These are phyloP conservation scores for Erysiphe pulchra DNA, from an alignment of 2,329 filamentous ascomycete genomes.

Conservation along the genomic window DNA sequence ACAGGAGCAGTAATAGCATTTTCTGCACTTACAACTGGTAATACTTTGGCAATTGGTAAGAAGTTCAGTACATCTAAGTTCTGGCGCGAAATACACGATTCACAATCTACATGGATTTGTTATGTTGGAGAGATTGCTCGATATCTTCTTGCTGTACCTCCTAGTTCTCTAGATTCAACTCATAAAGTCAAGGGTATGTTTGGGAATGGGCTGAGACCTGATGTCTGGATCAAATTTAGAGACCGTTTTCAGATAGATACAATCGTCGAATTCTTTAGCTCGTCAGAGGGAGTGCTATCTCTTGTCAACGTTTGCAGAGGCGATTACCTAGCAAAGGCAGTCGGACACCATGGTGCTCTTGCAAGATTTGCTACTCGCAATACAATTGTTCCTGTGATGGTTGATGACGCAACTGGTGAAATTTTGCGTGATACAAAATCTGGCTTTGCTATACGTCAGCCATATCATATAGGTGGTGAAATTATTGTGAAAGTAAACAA, in stretches of 20 bases:
- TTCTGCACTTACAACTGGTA: slow-evolving; percentile 13
- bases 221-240: slow-evolving; percentile 38
- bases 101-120: slow-evolving; percentile 41
- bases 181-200: slow-evolving; percentile 33
- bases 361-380: slow-evolving; percentile 25
- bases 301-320: slow-evolving; percentile 34
- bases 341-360: slow-evolving; percentile 46
- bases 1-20: slow-evolving; percentile 25
- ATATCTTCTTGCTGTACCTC: slow-evolving; percentile 44
- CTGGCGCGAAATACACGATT: slow-evolving; percentile 46
- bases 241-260: slow-evolving; percentile 35
- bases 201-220: slow-evolving; percentile 41
- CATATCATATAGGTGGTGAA: slow-evolving; percentile 48
- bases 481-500: slow-evolving; percentile 37
- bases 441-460: slow-evolving; percentile 35
- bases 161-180: slow-evolving; percentile 30
- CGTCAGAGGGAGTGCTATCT: slow-evolving; percentile 42
- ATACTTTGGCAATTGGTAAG: slow-evolving; percentile 34
- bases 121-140: slow-evolving; percentile 59
- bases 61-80: slow-evolving; percentile 45
- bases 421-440: slow-evolving; percentile 39
- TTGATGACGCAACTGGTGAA: slow-evolving; percentile 42
- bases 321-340: slow-evolving; percentile 33
- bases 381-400: slow-evolving; percentile 35
- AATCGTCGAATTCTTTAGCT: slow-evolving; percentile 54